Evolutionary conservation across 2,329 filamentous ascomycete genomes (phyloP), one percentile per base, ranked within the genome.

Genomic region (Botryotinia calthae): DNA sequence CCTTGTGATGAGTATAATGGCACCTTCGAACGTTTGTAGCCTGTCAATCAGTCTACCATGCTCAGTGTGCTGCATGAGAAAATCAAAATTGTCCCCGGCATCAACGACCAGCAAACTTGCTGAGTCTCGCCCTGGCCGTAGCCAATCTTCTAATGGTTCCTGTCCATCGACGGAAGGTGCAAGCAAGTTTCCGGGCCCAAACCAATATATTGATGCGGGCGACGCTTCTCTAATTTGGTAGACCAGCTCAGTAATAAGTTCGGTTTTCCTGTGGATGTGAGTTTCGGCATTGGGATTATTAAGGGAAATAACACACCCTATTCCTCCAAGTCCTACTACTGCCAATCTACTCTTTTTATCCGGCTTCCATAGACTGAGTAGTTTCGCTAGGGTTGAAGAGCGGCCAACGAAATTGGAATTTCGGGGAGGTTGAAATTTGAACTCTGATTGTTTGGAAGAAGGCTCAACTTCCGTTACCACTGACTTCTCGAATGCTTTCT

Each of bases 291-390:
- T 25, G 6, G 34, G 20, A 18, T 3, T 3, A 4, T 25, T 31
- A 16, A 8, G 10, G 25, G 34, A 16, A 56, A 63, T 25, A 63
- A 64, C 74, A 58, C 72, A 77, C 77, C 77, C 77, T 65, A 76
- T 75, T 34, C 77, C 77, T 59, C 77, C 77, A n/a, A 79, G 70
- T 8, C 77, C 77, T 51, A 75, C 74, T 59, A 77, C 73, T n/a
- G 74, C 76, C 48, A 77, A 75, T 40, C 77, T 69, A 12, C 73
- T 74, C 54, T 73, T 77, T 25, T 72, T 64, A 22, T 73, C 73
- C 25, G 77, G 76, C 44, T 76, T 76, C 76, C 77, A 78, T 70
- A 78, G 75, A n/a, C 74, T 73, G 20, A 78, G 75, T 28, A 79
- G 56, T 64, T 76, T 74, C 16, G 72, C 73, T 6, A 79, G 62